Evolutionary conservation across 208 protist genomes (phyloP).

Genomic region (Sergeia podlipaevii): DNA sequence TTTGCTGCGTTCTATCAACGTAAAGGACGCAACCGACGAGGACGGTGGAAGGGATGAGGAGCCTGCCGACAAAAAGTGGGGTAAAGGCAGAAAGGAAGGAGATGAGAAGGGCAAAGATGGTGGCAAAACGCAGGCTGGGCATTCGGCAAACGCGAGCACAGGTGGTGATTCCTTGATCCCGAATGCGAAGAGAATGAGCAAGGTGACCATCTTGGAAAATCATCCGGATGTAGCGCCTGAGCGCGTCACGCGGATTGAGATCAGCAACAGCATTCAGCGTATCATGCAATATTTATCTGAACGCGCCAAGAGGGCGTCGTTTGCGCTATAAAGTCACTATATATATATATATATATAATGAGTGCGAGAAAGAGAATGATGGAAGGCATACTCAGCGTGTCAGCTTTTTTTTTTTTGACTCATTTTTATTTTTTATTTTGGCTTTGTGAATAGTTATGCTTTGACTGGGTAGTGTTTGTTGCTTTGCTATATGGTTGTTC

Average conservation of each 20-base stretch:
- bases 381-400: too few relatives aligned
- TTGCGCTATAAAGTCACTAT: not conserved
- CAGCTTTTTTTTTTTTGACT: not conserved
- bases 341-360: not conserved
- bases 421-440: not conserved
- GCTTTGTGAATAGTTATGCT: not conserved
- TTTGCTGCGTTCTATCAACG: too few relatives aligned
- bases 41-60: not conserved
- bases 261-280: constrained; percentile 18
- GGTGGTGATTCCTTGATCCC: too few relatives aligned
- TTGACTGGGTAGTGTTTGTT: not conserved
- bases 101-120: constrained; percentile 5
- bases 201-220: not conserved
- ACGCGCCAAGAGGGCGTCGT: constrained; percentile 8
- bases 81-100: not conserved
- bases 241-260: not conserved
- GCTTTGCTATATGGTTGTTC: not conserved
- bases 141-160: too few relatives aligned
- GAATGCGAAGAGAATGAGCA: not conserved
- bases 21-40: too few relatives aligned
- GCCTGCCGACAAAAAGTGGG: not conserved
- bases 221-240: constrained; percentile 2
- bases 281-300: constrained; percentile 18
- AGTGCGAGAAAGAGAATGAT: too few relatives aligned
- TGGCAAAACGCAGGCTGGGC: not conserved